A percentile compares a stretch with the other conserved stretches of the same genome.
phyloP scores from a whole-genome alignment of 2,329 filamentous ascomycete genomes.

The Tolypocladium pustulatum region DNA sequence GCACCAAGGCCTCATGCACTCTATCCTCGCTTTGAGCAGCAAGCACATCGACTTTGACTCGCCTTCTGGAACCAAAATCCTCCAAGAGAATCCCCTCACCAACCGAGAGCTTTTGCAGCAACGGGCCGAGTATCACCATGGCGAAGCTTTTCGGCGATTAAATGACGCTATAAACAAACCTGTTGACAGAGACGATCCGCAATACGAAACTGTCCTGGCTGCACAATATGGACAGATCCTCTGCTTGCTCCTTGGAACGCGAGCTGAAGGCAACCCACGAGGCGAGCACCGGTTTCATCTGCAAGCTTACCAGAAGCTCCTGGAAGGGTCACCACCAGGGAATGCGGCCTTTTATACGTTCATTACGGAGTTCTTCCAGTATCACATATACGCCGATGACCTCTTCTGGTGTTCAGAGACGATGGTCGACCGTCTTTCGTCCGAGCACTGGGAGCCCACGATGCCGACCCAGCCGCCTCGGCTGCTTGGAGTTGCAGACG shows the following conservation, averaged over 20 bases:
- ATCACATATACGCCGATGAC: conserved; percentile 61
- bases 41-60: conserved; percentile 59
- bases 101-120: conserved; percentile 34
- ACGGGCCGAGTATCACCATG: conserved; percentile 45
- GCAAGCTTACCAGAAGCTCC: conserved; percentile 61
- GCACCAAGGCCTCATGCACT: conserved; percentile 81
- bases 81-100: conserved; percentile 38
- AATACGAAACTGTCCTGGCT: conserved; percentile 36
- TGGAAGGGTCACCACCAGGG: conserved; percentile 49
- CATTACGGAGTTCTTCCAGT: conserved; percentile 74
- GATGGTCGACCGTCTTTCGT: conserved; percentile 24
- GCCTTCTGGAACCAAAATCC: conserved; percentile 42
- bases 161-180: conserved; percentile 33
- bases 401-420: conserved; percentile 39
- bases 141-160: conserved; percentile 41
- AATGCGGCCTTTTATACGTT: conserved; percentile 55
- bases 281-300: conserved; percentile 76
- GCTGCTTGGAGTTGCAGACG: conserved; percentile 75
- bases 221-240: conserved; percentile 54
- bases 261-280: conserved; percentile 42
- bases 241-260: conserved; percentile 47
- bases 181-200: conserved; percentile 30
- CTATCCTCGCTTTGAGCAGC: conserved; percentile 72
- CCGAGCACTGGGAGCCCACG: conserved; percentile 32
- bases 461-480: conserved; percentile 35